Evolutionary conservation across 768 basidiomycete species (phyloP).

Genomic region (Daedalea quercina): DNA sequence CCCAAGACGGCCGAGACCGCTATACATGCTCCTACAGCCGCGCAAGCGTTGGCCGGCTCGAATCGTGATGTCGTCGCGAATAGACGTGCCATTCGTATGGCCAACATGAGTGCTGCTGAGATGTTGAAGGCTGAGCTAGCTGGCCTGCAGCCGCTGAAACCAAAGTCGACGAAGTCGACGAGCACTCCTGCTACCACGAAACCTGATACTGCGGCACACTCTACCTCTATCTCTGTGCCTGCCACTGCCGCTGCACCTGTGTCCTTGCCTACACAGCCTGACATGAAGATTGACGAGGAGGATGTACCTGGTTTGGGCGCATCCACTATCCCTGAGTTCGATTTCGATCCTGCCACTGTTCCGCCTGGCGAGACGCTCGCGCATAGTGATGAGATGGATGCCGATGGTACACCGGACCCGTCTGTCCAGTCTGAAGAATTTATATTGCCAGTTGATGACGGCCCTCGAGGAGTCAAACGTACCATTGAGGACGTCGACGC

Average conservation of each 20-base stretch:
- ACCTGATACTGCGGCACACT: slow-evolving; percentile 2
- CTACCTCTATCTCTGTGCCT: not conserved
- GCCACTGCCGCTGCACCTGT: not conserved
- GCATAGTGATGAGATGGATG: slow-evolving; percentile 9
- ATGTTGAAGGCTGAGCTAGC: slow-evolving; percentile 86
- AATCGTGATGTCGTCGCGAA: slow-evolving; percentile 89
- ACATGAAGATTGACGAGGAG: slow-evolving; percentile 11
- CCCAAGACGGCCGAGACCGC: slow-evolving; percentile 37
- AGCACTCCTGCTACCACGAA: slow-evolving; percentile 1
- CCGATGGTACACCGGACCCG: slow-evolving; percentile 9
- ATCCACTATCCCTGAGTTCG: slow-evolving; percentile 1
- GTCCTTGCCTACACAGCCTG: not conserved
- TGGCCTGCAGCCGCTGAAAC: slow-evolving; percentile 38
- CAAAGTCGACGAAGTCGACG: slow-evolving; percentile 12
- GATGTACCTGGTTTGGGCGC: slow-evolving; percentile 22
- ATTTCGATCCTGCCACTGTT: not conserved
- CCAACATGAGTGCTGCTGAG: slow-evolving; percentile 95
- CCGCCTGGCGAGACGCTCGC: slow-evolving; percentile 4
- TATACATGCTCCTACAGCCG: slow-evolving; percentile 60
- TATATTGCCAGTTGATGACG: slow-evolving; percentile 23
- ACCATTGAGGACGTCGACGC: slow-evolving; percentile 37
- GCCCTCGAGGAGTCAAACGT: slow-evolving; percentile 39
- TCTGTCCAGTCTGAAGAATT: slow-evolving; percentile 11
- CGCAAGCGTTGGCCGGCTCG: slow-evolving; percentile 75
- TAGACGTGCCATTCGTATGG: slow-evolving; percentile 85